A percentile compares a stretch with the other conserved stretches of the same genome.
phyloP scores from a whole-genome alignment of 257 asterid species.

The Phtheirospermum japonicum region DNA sequence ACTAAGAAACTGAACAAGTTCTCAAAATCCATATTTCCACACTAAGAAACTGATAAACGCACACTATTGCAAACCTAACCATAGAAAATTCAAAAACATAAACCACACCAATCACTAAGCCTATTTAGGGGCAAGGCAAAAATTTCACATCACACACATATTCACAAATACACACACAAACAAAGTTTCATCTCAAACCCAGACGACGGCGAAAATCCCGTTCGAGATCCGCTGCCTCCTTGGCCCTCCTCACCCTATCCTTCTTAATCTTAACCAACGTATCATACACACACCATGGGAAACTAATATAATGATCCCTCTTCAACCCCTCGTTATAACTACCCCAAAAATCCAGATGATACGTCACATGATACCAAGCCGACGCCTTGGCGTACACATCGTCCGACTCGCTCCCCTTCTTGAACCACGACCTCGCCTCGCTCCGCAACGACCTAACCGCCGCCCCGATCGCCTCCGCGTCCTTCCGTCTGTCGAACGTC shows the following conservation, averaged over 20 bases:
- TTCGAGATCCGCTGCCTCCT: constrained; percentile 30
- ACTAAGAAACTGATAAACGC: no score
- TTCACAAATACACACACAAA: no score
- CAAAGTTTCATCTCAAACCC: no score
- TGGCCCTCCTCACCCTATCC: constrained; percentile 29
- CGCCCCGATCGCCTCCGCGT: constrained; percentile 64
- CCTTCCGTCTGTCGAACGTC: constrained; percentile 72
- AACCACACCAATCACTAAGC: no score
- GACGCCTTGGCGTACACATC: constrained; percentile 69
- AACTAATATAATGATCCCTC: constrained; percentile 71
- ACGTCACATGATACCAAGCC: constrained; percentile 86
- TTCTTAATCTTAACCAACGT: constrained; percentile 65
- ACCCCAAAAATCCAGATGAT: constrained; percentile 68
- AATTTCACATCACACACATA: no score
- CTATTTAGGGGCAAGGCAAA: no score
- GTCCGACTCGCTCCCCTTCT: constrained; percentile 44
- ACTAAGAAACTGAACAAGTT: no score
- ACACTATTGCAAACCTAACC: no score
- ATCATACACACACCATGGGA: constrained; percentile 85
- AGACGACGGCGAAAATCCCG: constrained; percentile 10
- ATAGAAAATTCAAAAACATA: no score
- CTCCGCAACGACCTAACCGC: constrained; percentile 73
- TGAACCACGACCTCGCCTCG: constrained; percentile 72
- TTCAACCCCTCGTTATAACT: constrained; percentile 52
- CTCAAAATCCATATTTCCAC: no score